phyloP scores from a whole-genome alignment of 1,139 yeast species.

The Magnusiomyces paraingens region DNA sequence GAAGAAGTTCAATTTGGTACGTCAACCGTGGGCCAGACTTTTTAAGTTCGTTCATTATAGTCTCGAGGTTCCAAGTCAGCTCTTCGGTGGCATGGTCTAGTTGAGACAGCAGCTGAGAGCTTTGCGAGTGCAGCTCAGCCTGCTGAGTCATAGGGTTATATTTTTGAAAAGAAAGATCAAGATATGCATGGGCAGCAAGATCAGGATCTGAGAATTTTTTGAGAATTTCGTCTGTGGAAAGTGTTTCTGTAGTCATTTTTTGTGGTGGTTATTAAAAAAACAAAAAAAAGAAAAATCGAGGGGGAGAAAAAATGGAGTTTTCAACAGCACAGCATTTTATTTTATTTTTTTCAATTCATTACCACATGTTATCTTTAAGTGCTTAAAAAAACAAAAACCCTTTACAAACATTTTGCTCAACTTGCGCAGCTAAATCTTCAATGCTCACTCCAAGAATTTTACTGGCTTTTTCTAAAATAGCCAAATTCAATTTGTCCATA shows the following conservation, averaged over 20 bases:
- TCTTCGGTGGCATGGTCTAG: conserved; percentile 32
- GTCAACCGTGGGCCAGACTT: conserved; percentile 29
- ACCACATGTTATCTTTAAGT: not conserved
- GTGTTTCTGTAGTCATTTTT: not conserved
- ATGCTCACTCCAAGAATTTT: conserved; percentile 9
- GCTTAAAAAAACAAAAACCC: conserved; percentile 4
- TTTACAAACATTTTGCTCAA: conserved; percentile 13
- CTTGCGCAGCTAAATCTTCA: conserved; percentile 8
- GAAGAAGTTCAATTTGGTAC: conserved; percentile 33
- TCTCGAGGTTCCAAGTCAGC: conserved; percentile 29
- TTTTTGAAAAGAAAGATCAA: conserved; percentile 26
- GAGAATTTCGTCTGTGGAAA: conserved; percentile 22
- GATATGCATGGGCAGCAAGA: conserved; percentile 29
- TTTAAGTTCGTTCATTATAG: conserved; percentile 25
- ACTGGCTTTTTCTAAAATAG: conserved; percentile 6
- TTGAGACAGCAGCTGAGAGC: conserved; percentile 31
- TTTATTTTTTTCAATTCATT: not conserved
- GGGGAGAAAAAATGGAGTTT: not conserved
- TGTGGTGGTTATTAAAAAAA: not conserved
- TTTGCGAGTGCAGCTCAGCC: conserved; percentile 28
- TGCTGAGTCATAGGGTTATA: conserved; percentile 22
- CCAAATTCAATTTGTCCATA: conserved; percentile 21
- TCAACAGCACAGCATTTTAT: not conserved
- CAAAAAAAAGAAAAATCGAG: not conserved
- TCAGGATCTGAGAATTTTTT: conserved; percentile 27